Conservation (phyloP, 164 flowering plant species). For the Cinnamomum micranthum region DNA sequence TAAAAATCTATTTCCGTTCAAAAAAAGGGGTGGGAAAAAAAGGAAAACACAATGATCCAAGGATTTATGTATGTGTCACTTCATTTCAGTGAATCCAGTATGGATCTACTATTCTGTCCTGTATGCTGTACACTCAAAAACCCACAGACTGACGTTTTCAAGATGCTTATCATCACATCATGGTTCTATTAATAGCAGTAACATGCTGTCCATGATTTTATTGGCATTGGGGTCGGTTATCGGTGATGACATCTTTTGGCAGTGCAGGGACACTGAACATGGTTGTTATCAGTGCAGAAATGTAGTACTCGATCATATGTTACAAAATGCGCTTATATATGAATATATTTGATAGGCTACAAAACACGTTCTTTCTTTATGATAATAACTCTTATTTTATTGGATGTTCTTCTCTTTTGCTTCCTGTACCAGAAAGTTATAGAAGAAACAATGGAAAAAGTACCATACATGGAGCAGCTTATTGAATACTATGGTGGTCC, state of each 20-base stretch:
- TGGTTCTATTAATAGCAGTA: background rate
- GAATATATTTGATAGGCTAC: no score
- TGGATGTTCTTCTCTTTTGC: background rate
- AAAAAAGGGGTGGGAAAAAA: no score
- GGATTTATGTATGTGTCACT: no score
- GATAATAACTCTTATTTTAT: background rate
- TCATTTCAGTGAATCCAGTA: no score
- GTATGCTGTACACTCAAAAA: background rate
- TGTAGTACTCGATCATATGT: background rate
- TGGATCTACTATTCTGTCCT: background rate
- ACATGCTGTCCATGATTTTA: background rate
- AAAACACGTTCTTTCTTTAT: background rate
- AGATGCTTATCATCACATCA: background rate
- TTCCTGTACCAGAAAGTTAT: conserved; percentile 50
- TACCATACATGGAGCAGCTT: conserved; percentile 58
- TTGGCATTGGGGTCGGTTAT: no score
- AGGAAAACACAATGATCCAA: no score
- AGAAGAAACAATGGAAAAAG: conserved; percentile 54
- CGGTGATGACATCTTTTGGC: no score
- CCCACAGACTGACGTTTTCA: background rate
- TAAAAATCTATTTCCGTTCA: no score
- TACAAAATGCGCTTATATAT: no score
- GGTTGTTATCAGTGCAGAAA: background rate
- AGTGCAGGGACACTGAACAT: background rate
- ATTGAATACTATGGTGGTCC: conserved; percentile 75